These are phyloP conservation scores for Perkinsus olseni DNA, from an alignment of 169 alveolate genomes.

Conservation along the genomic window DNA sequence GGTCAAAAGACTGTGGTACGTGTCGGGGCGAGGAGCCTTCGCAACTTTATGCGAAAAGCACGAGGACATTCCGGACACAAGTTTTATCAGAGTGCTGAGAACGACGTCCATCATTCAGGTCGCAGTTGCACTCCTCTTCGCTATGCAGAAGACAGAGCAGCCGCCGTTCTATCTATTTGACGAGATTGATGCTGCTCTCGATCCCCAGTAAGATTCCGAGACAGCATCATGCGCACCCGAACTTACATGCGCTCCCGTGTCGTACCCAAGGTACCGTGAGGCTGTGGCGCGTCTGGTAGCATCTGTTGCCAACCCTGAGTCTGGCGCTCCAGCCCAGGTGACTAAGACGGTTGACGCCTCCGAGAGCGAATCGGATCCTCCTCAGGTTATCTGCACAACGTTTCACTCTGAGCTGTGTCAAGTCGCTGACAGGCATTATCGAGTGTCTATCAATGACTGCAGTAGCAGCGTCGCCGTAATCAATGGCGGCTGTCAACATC, in stretches of 20 bases:
- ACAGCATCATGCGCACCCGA: not conserved
- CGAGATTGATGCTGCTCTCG: slow-evolving; percentile 41
- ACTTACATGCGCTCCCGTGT: slow-evolving; percentile 15
- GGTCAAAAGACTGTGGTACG: slow-evolving; percentile 39
- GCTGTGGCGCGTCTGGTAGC: not conserved
- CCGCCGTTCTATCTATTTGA: slow-evolving; percentile 37
- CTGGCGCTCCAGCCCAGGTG: not conserved
- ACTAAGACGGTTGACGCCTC: not conserved
- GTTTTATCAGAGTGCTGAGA: not conserved
- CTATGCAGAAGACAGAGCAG: slow-evolving; percentile 34
- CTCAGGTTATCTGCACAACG: not conserved
- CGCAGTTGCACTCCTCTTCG: slow-evolving; percentile 35
- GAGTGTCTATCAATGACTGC: not conserved
- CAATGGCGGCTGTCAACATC: not conserved
- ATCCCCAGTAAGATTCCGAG: slow-evolving; percentile 19
- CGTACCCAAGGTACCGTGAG: slow-evolving; percentile 9
- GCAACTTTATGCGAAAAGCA: not conserved
- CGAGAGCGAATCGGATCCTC: not conserved
- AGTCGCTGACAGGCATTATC: not conserved
- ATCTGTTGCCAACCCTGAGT: not conserved
- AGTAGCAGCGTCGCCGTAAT: not conserved
- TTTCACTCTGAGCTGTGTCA: not conserved
- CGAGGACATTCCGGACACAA: not conserved
- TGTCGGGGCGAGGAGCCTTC: not conserved
- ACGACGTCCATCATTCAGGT: not conserved